phyloP scores from a whole-genome alignment of 352 stramenopile genomes.

The Phytopythium ostracodes region DNA sequence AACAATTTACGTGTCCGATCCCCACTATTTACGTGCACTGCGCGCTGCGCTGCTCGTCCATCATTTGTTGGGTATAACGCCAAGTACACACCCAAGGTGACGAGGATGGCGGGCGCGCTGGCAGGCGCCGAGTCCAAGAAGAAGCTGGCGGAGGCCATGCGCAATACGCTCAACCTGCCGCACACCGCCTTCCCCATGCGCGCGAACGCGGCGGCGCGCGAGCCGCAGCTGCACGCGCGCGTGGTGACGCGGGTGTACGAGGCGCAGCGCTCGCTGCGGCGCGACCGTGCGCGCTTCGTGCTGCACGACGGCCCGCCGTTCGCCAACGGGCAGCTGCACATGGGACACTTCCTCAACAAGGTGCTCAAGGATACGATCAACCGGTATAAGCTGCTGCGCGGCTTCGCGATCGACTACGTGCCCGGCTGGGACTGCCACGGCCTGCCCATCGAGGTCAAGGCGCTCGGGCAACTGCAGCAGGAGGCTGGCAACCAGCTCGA shows the following conservation, averaged over 20 bases:
- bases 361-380: slow-evolving; percentile 99
- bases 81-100: too few relatives aligned
- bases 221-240: slow-evolving; percentile 63
- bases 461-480: slow-evolving; percentile 90
- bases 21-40: neutral
- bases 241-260: slow-evolving; percentile 66
- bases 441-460: slow-evolving; percentile 98
- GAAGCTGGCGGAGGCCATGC: slow-evolving; percentile 62
- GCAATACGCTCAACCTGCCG: slow-evolving; percentile 94
- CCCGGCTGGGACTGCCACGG: slow-evolving; percentile 99
- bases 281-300: slow-evolving; percentile 69
- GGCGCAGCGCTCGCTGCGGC: slow-evolving; percentile 19
- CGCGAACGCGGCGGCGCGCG: slow-evolving; percentile 88
- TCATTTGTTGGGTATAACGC: neutral
- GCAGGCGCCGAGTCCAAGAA: slow-evolving; percentile 36
- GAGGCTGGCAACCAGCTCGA: slow-evolving; percentile 15
- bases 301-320: slow-evolving; percentile 99
- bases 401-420: slow-evolving; percentile 93
- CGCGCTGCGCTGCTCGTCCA: neutral
- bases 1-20: too few relatives aligned
- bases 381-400: slow-evolving; percentile 92
- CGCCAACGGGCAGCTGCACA: slow-evolving; percentile 98
- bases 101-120: slow-evolving; percentile 4
- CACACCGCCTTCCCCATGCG: slow-evolving; percentile 96
- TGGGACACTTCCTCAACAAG: slow-evolving; percentile 94